Evolutionary conservation across 441 rosid species (phyloP), one percentile per base, ranked within the genome.

Genomic region (Melastoma candidum): DNA sequence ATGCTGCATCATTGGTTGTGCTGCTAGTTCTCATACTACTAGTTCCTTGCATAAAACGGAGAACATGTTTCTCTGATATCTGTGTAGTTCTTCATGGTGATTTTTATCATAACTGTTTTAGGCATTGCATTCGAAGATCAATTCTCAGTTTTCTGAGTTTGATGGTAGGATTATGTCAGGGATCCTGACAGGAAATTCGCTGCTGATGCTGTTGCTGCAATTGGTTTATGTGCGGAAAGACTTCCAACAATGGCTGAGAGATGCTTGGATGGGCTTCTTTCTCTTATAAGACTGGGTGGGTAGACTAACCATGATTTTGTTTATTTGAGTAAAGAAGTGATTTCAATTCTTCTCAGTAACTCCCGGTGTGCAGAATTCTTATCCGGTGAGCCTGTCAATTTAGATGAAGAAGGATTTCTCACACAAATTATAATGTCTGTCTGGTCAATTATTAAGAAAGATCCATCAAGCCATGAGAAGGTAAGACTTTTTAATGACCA

Each of bases 171-270:
- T 77, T 88, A 92, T 73, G 68, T 85, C 44, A 78, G 82, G 72
- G 94, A 85, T 72, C 92, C 95, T 54, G 95, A 88, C 76, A 73
- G 92, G 78, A 79, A 73, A 64, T 82, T 92, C 74, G 92, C 98
- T 58, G 95, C 95, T 3, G 92, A 81, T 58, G 70, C 97, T 63
- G 74, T 88, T 67, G 82, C 89, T 70, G 94, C 87, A 11, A 78
- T 88, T 65, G 98, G 98, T 72, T 69, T 81, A 59, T 88, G 94
- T 61, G 92, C 87, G 12, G 79, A 64, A 69, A 64, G 71, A 61
- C 80, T 85, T 71, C 88, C 87, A 44, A 70, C 67, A 68, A 63
- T 81, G 81, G 84, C 95, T 46, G 72, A 67, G 60, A 63, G 75
- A 47, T 92, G 82, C 70, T 74, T 88, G 74, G 85, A 82, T 51